Evolutionary conservation across 192 early-diverging fungal species (phyloP).

Genomic region (Rhizoclosmatium sp.): DNA sequence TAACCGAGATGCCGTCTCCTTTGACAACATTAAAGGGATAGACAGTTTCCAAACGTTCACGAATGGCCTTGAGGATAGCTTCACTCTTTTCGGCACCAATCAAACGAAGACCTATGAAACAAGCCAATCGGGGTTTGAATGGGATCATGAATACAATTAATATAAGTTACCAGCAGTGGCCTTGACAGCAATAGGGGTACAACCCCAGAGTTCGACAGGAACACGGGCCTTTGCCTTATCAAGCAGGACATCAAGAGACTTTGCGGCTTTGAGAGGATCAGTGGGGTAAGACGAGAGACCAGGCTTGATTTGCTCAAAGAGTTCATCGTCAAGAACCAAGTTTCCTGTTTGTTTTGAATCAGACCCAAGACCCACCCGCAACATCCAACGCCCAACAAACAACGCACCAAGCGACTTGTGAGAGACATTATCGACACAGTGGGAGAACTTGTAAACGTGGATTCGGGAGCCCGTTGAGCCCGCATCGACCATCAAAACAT

Average conservation of each 20-base stretch:
- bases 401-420: neutral
- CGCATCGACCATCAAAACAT: conserved; percentile 94
- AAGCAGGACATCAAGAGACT: conserved; percentile 81
- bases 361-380: too few relatives aligned
- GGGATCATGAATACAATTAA: neutral
- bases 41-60: conserved; percentile 65
- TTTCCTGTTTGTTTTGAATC: conserved; percentile 7
- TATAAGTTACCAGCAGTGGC: conserved; percentile 79
- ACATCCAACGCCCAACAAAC: conserved; percentile 58
- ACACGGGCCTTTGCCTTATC: conserved; percentile 76
- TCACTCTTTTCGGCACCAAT: conserved; percentile 76
- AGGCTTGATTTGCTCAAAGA: conserved; percentile 84
- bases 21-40: conserved; percentile 86
- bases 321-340: conserved; percentile 78
- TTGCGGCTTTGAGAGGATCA: conserved; percentile 79
- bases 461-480: conserved; percentile 97
- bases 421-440: conserved; percentile 70
- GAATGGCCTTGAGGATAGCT: conserved; percentile 77
- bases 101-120: conserved; percentile 68
- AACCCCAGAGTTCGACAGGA: conserved; percentile 70
- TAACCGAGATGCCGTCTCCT: conserved; percentile 79
- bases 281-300: conserved; percentile 80
- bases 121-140: neutral
- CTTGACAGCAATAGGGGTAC: conserved; percentile 93
- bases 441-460: conserved; percentile 96